A percentile compares a stretch with the other conserved stretches of the same genome.
Evolutionary conservation across 805 yeast genomes (phyloP).

Genomic region (Ogataea nakhonphanomensis): DNA sequence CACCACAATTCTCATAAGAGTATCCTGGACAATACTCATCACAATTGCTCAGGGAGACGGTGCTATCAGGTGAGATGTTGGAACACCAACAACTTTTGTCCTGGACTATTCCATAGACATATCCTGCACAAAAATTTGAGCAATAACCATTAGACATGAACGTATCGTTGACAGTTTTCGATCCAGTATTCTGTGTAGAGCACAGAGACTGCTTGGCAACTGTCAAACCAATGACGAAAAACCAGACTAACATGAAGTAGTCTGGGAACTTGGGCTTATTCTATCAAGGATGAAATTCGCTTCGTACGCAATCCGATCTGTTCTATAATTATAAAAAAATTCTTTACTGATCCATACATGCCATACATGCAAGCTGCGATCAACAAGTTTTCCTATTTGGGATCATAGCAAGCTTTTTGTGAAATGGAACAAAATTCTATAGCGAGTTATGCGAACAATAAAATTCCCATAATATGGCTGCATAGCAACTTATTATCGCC

Average conservation of each 20-base stretch:
- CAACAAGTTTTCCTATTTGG: conserved; percentile 6
- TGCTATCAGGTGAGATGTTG: conserved; percentile 37
- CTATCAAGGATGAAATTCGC: not conserved
- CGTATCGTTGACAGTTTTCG: conserved; percentile 11
- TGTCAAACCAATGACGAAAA: not conserved
- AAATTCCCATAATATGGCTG: no score
- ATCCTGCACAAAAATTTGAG: conserved; percentile 36
- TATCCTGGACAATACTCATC: conserved; percentile 43
- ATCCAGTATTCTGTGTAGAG: conserved; percentile 28
- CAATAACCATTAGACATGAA: conserved; percentile 43
- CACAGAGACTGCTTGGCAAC: conserved; percentile 21
- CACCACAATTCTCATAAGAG: conserved; percentile 40
- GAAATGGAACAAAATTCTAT: not conserved
- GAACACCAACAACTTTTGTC: conserved; percentile 47
- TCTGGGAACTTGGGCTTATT: not conserved
- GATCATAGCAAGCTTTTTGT: conserved; percentile 1
- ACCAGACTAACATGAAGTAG: conserved; percentile 2
- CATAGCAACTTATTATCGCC: no score
- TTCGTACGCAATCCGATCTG: not conserved
- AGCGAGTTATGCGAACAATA: not conserved
- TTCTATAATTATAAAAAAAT: conserved; percentile 5
- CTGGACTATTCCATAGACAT: conserved; percentile 45
- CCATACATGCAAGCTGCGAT: conserved; percentile 6
- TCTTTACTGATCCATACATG: conserved; percentile 1
- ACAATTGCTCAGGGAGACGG: conserved; percentile 38